Conservation (phyloP, 2,329 filamentous ascomycete genomes). For the Fusarium guadeloupense region DNA sequence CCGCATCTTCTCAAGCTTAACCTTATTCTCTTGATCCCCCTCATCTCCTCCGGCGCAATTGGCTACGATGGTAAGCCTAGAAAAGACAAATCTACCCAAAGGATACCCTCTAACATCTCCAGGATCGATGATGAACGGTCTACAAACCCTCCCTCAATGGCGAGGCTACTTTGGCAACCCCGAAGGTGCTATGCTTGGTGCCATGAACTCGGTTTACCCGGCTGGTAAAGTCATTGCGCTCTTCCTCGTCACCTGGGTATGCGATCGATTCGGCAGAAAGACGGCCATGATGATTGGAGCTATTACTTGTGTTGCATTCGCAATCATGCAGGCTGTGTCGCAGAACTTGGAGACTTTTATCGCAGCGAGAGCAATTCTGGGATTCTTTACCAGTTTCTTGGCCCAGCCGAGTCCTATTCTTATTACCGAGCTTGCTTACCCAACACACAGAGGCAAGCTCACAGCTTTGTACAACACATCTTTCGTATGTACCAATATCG, state of each 20-base stretch:
- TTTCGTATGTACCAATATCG: slow-evolving; percentile 29
- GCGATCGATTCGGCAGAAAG: slow-evolving; percentile 54
- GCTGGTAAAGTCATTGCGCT: slow-evolving; percentile 52
- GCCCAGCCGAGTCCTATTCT: slow-evolving; percentile 47
- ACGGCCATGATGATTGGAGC: slow-evolving; percentile 49
- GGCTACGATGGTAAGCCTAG: slow-evolving; percentile 54
- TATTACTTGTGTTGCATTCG: slow-evolving; percentile 43
- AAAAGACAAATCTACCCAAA: fast-evolving
- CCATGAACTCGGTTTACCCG: slow-evolving; percentile 51
- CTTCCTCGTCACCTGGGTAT: slow-evolving; percentile 49
- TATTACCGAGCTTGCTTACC: slow-evolving; percentile 48
- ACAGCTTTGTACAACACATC: slow-evolving; percentile 49
- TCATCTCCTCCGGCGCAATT: slow-evolving; percentile 53
- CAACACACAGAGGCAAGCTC: slow-evolving; percentile 47
- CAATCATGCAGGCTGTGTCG: slow-evolving; percentile 47
- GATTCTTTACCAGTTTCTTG: slow-evolving; percentile 45
- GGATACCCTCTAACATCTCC: neutral
- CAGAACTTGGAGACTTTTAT: slow-evolving; percentile 44
- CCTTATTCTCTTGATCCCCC: slow-evolving; percentile 53
- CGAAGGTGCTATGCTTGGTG: slow-evolving; percentile 48
- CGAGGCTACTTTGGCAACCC: slow-evolving; percentile 53
- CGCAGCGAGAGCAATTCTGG: slow-evolving; percentile 45
- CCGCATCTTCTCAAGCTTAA: slow-evolving; percentile 56
- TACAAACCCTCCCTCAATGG: slow-evolving; percentile 55
- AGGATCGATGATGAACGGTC: slow-evolving; percentile 56